Evolutionary conservation across 441 rosid genomes (phyloP), one percentile per base, ranked within the genome.

Genomic region (Pelargonium myrrhifolium): DNA sequence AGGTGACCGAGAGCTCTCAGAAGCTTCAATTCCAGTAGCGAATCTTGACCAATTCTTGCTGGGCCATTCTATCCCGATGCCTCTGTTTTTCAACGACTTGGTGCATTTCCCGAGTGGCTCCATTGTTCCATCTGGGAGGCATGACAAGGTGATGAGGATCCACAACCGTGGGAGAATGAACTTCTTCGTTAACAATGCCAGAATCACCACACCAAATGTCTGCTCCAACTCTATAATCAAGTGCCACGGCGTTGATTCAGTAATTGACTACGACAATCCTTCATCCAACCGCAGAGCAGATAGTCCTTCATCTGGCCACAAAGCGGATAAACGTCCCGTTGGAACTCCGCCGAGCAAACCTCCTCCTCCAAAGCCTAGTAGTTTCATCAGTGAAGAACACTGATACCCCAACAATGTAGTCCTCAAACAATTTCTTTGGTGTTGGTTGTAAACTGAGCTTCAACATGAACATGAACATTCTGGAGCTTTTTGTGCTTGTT

Each of bases 171-270:
- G 51, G 51, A 45, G 51, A 12, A 45, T 45, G 51, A 45, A 45
- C 14, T 45, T 45, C 51, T 45, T 45, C 15, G 51, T 45, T 12
- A 45, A 45, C 51, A 45, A 45, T 45, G 51, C 51, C 4, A 9
- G 51, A 12, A 45, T 45, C 51, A 45, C 51, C n/a, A 45, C 51
- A 12, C 51, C 51, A 3, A 45, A 45, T 45, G 51, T 45, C 14
- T 45, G 51, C 51, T 45, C 51, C 51, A 45, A 45, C 51, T 45
- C 51, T 45, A 45, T 45, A 45, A 45, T 45, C 51, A 45, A 45
- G 51, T 45, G 51, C n/a, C 51, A 45, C 51, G 51, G 51, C 4
- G 12, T 45, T 11, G 51, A 45, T 45, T 45, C 51, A 12, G n/a
- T 45, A 9, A 45, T 45, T 11, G 14, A 45, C 51, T 45, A 45